Evolutionary conservation across 495 filamentous ascomycete species (phyloP).

Genomic region (Annulohypoxylon moriforme): DNA sequence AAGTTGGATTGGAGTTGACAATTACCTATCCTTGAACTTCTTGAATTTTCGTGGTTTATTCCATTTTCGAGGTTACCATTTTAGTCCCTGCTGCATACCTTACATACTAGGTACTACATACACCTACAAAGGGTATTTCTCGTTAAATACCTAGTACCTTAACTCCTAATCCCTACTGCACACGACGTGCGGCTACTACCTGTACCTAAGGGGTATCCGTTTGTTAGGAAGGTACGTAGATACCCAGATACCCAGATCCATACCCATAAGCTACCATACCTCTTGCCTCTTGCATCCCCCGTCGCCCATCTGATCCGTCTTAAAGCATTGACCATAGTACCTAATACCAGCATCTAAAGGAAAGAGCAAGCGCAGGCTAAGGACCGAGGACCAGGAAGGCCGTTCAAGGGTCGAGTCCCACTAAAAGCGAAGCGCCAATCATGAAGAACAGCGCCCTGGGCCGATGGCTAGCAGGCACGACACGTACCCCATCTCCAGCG

Average conservation of each 20-base stretch:
- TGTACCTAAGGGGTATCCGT: background rate
- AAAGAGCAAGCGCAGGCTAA: constrained; percentile 20
- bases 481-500: constrained; percentile 46
- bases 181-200: background rate
- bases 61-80: background rate
- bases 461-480: constrained; percentile 48
- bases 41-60: constrained; percentile 1
- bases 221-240: constrained; percentile 16
- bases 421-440: constrained; percentile 41
- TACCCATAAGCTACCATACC: background rate
- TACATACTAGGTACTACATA: no score
- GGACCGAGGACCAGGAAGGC: constrained; percentile 45
- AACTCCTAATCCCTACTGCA: background rate
- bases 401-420: constrained; percentile 37
- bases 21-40: background rate
- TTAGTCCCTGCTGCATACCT: no score
- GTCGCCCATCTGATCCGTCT: background rate
- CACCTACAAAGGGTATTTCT: no score
- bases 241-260: background rate
- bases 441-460: constrained; percentile 47
- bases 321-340: constrained; percentile 4
- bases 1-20: no score
- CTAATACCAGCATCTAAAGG: background rate
- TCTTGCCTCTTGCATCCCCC: background rate
- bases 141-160: background rate